Evolutionary conservation across 2,329 filamentous ascomycete species (phyloP), one percentile per base, ranked within the genome.

Genomic region (Arthrobotrys sphaeroides): DNA sequence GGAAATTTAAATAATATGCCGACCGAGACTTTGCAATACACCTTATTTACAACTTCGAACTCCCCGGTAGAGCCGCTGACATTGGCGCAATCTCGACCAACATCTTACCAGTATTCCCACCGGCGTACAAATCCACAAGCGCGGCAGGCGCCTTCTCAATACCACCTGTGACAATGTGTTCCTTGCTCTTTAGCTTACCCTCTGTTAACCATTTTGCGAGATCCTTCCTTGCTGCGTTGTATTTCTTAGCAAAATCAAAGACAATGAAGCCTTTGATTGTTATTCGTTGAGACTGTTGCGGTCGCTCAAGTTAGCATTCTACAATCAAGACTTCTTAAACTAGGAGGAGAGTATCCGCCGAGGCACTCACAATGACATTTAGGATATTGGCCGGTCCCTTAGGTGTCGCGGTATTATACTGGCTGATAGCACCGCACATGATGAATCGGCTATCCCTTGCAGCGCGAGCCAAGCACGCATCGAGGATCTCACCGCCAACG

Each of bases 241-340:
- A 91, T 79, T 90, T 85, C 61, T 86, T 83, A 3, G 81, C 82
- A 79, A 86, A 91, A 81, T 93, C 91, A 66, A 91, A 87, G 55
- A 92, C 87, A 77, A 93, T 90, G 82, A 94, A 93, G 0, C 90
- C 90, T 83, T 90, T 85, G 85, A 91, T 88, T 62, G 83, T 85
- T 80, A 89, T 86, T 73, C 87, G 83, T 84, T 87, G 87, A 4
- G 83, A 75, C 72, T 75, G 81, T 45, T 83, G 62, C 87, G 3
- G 4, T 38, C 22, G 0, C 5, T n/a, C 24, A 4, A 9, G 22
- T 83, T 82, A 85, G 85, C 59, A 82, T 81, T 79, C 40, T 22
- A 36, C 6, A 1, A 6, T 45, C 1, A 40, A 40, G 33, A 7
- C 13, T 40, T 3, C 6, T 13, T 10, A 40, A 20, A 18, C 10